Percentiles rank a stretch among this genome's conserved stretches.
Conservation (phyloP, 768 basidiomycete species). For the Lactarius hengduanensis region DNA sequence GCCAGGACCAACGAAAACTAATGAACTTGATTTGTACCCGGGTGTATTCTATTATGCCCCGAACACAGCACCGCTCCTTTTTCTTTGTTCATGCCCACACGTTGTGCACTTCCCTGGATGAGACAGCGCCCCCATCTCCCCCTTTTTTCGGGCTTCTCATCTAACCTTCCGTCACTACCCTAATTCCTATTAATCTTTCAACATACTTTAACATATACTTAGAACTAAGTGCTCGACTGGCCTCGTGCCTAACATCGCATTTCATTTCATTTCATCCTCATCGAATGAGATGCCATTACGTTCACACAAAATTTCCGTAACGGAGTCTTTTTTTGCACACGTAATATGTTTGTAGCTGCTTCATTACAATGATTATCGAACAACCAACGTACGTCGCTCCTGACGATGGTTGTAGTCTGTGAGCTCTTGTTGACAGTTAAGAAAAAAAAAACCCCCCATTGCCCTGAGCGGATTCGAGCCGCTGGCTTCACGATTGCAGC, state of each 20-base stretch:
- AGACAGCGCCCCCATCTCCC: neutral
- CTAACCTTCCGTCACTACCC: neutral
- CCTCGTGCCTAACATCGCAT: neutral
- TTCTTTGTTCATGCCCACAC: neutral
- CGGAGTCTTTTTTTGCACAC: constrained; percentile 6
- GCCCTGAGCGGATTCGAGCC: constrained; percentile 29
- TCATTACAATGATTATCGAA: constrained; percentile 1
- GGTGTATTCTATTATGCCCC: neutral
- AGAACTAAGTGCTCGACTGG: constrained; percentile 1
- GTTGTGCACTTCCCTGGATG: neutral
- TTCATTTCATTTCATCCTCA: constrained; percentile 4
- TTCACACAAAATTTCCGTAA: neutral
- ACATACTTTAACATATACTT: no score
- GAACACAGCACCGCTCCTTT: neutral
- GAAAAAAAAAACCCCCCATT: neutral
- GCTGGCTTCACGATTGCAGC: constrained; percentile 24
- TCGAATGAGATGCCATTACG: constrained; percentile 15
- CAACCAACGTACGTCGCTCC: neutral
- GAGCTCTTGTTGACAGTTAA: no score
- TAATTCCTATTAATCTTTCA: constrained; percentile 12
- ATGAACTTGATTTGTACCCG: neutral
- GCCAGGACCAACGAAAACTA: constrained; percentile 21
- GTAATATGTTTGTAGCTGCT: constrained; percentile 15
- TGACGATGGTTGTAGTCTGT: neutral
- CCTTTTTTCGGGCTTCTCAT: neutral